Evolutionary conservation across 768 basidiomycete genomes (phyloP).

Genomic region (Suillus spraguei): DNA sequence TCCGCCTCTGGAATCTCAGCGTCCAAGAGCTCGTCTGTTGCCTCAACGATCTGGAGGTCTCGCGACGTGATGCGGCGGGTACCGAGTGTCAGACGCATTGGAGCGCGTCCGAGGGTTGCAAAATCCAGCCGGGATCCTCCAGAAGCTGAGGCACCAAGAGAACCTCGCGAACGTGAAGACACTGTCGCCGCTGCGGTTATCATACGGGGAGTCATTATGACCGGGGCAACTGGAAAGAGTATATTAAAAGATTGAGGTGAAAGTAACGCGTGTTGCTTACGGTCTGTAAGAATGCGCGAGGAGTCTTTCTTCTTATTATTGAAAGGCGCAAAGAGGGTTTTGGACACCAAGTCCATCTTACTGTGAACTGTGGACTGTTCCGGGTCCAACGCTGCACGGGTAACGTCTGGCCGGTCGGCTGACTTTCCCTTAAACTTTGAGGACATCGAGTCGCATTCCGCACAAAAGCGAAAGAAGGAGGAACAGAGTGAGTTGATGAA

Average conservation of each 20-base stretch:
- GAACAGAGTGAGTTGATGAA: neutral
- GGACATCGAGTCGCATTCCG: conserved; percentile 25
- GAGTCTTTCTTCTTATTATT: conserved; percentile 61
- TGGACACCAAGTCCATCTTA: conserved; percentile 66
- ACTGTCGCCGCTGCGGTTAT: conserved; percentile 71
- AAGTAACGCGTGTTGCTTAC: conserved; percentile 43
- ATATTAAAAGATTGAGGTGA: conserved; percentile 11
- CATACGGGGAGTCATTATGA: conserved; percentile 89
- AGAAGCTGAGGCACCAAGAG: conserved; percentile 30
- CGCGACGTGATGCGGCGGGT: conserved; percentile 75
- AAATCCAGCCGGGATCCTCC: conserved; percentile 59
- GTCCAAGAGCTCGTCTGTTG: conserved; percentile 72
- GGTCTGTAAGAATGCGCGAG: conserved; percentile 70
- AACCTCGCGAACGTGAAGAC: conserved; percentile 48
- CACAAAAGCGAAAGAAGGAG: conserved; percentile 11
- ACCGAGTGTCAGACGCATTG: conserved; percentile 65
- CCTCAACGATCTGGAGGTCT: conserved; percentile 84
- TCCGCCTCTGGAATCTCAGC: conserved; percentile 75
- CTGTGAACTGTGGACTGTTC: conserved; percentile 38
- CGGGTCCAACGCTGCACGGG: conserved; percentile 42
- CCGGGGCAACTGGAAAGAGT: conserved; percentile 67
- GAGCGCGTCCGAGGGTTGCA: conserved; percentile 78
- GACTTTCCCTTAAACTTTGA: conserved; percentile 19
- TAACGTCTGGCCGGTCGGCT: conserved; percentile 38
- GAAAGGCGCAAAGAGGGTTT: conserved; percentile 73